Base-by-base conservation (phyloP, 257 asterid species). In the Solanum megistacrolobum region DNA sequence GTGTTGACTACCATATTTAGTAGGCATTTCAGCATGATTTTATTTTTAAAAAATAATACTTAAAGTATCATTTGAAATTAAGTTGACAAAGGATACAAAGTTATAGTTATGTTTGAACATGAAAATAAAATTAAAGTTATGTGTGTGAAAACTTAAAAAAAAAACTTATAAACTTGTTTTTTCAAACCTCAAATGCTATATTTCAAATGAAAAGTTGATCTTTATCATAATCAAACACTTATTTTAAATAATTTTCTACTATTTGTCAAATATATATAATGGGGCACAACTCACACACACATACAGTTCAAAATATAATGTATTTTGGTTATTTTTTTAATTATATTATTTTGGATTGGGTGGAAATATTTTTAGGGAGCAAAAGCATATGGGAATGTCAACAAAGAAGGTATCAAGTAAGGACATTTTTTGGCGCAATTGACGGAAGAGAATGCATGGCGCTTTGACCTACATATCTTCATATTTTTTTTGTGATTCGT, bases 351-450 rank as follows among this genome's bases (percentile, higher is more conserved):
- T 34, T 34, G 46, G 31, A 78, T 81, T 13, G 43, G 72, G 60
- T 41, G n/a, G 69, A 27, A 36, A 65, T 16, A 27, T 84, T 27
- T 13, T 46, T 81, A 14, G 85, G 85, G 68, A 81, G 85, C 39
- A 81, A 81, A 81, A 29, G 85, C 85, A 48, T 29, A 48, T 81
- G 85, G 29, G 29, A 65, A 66, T 84, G 90, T 88, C 87, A 86
- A 43, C 48, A 79, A 41, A 11, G 52, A 43, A 75, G 86, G 62
- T 78, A 73, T 76, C 69, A 7, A 43, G 39, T 46, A 46, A 81
- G 68, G 85, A 46, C 85, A 29, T 29, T 48, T 23, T 27, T 81
- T 55, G 88, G 91, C 95, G 92, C 90, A 88, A 90, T 90, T 92
- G 89, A 76, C 92, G 94, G 94, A 79, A 86, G 85, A 88, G 48